phyloP scores from a whole-genome alignment of 331 rosid genomes.

The Spiraea crenata region DNA sequence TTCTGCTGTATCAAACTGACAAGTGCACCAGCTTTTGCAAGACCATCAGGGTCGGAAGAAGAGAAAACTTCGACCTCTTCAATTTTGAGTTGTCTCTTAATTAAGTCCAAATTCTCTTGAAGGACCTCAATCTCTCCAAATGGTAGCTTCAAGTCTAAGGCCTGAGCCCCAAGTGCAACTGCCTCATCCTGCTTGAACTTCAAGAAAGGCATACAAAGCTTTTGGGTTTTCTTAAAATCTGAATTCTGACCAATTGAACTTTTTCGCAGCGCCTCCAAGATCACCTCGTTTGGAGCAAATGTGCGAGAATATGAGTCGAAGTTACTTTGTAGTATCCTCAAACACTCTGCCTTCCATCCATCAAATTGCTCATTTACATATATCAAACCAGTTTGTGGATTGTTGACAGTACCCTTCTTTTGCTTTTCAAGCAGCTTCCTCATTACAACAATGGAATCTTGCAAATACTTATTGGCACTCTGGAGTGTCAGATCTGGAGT shows the following conservation, averaged over 20 bases:
- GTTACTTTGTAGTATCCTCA: constrained; percentile 58
- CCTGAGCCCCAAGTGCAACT: constrained; percentile 62
- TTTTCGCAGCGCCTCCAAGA: constrained; percentile 57
- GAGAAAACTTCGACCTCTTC: constrained; percentile 69
- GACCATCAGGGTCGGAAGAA: constrained; percentile 52
- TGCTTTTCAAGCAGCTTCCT: constrained; percentile 93
- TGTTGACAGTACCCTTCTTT: constrained; percentile 52
- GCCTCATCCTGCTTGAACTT: constrained; percentile 87
- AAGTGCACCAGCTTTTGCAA: constrained; percentile 67
- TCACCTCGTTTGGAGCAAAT: constrained; percentile 59
- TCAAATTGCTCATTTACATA: constrained; percentile 81
- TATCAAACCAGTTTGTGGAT: constrained; percentile 50
- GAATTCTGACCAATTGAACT: constrained; percentile 63
- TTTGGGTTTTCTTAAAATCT: constrained; percentile 65
- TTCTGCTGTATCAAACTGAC: constrained; percentile 59
- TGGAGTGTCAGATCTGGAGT: constrained; percentile 68
- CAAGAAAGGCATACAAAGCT: constrained; percentile 89
- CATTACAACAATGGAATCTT: constrained; percentile 67
- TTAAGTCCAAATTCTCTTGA: constrained; percentile 68
- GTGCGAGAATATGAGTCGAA: constrained; percentile 39
- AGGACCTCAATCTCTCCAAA: constrained; percentile 92
- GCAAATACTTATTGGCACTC: constrained; percentile 78
- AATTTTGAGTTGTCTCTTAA: constrained; percentile 78
- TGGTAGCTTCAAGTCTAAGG: constrained; percentile 79
- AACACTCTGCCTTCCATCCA: constrained; percentile 94